phyloP scores from a whole-genome alignment of 495 filamentous ascomycete species.

The Xylaria scruposa region DNA sequence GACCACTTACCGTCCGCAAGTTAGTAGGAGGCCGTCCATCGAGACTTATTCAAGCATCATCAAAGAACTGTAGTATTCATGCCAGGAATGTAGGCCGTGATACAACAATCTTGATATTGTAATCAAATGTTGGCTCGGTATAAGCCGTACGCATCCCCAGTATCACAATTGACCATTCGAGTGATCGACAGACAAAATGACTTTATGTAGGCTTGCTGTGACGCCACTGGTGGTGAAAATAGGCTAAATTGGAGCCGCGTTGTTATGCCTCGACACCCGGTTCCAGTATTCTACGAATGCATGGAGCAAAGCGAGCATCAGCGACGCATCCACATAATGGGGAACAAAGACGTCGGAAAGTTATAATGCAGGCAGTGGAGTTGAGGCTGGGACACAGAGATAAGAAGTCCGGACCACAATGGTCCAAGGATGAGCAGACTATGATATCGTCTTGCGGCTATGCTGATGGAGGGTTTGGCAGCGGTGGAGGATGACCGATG shows the following conservation, averaged over 20 bases:
- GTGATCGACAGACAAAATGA: constrained; percentile 11
- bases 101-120: neutral
- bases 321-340: constrained; percentile 4
- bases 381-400: constrained; percentile 9
- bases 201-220: constrained; percentile 15
- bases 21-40: neutral
- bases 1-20: neutral
- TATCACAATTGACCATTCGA: constrained; percentile 16
- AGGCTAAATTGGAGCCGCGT: constrained; percentile 24
- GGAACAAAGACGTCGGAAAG: constrained; percentile 1
- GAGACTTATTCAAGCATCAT: neutral
- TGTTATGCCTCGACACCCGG: neutral
- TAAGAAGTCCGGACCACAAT: constrained; percentile 19
- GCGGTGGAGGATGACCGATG: constrained; percentile 22
- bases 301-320: neutral
- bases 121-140: neutral
- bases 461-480: constrained; percentile 22
- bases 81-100: neutral
- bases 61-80: neutral
- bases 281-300: neutral
- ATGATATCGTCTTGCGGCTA: constrained; percentile 22
- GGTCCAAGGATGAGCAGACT: constrained; percentile 7
- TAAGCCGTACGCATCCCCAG: neutral
- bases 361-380: constrained; percentile 20
- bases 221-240: constrained; percentile 12